phyloP scores from a whole-genome alignment of 2,329 filamentous ascomycete species.

The Arachnopeziza araneosa region DNA sequence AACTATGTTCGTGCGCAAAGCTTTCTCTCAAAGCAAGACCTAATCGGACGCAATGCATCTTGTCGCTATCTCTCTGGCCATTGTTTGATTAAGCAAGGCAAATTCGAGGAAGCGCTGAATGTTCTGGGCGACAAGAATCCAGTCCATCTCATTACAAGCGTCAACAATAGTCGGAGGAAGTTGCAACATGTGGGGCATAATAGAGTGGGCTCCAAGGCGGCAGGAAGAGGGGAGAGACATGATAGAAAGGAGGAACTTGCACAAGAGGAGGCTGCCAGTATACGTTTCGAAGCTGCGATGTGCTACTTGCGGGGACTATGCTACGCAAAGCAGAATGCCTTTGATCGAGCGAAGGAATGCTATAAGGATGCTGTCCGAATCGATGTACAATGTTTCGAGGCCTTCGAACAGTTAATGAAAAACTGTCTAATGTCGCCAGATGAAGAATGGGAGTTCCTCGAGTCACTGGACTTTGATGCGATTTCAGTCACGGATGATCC shows the following conservation, averaged over 20 bases:
- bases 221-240: slow-evolving; percentile 21
- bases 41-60: slow-evolving; percentile 74
- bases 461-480: slow-evolving; percentile 79
- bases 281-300: slow-evolving; percentile 94
- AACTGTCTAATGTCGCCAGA: slow-evolving; percentile 81
- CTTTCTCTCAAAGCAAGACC: slow-evolving; percentile 77
- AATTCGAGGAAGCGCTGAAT: slow-evolving; percentile 81
- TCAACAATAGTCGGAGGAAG: slow-evolving; percentile 61
- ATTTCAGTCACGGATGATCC: slow-evolving; percentile 62
- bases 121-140: slow-evolving; percentile 91
- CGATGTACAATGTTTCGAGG: slow-evolving; percentile 96
- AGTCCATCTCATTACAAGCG: slow-evolving; percentile 72
- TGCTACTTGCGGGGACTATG: slow-evolving; percentile 91
- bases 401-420: slow-evolving; percentile 95
- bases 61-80: slow-evolving; percentile 91
- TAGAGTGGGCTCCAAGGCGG: slow-evolving; percentile 45
- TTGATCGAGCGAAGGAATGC: slow-evolving; percentile 94
- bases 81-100: slow-evolving; percentile 87
- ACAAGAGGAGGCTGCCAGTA: slow-evolving; percentile 64
- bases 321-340: slow-evolving; percentile 94
- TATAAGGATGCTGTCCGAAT: slow-evolving; percentile 97
- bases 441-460: slow-evolving; percentile 66
- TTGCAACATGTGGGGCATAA: slow-evolving; percentile 56
- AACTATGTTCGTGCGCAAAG: slow-evolving; percentile 91
- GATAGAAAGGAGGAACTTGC: slow-evolving; percentile 25